Percentiles rank a stretch among this genome's conserved stretches.
These are phyloP conservation scores for Candida albicans DNA, from an alignment of 1,139 yeast genomes.

Conservation along the genomic window DNA sequence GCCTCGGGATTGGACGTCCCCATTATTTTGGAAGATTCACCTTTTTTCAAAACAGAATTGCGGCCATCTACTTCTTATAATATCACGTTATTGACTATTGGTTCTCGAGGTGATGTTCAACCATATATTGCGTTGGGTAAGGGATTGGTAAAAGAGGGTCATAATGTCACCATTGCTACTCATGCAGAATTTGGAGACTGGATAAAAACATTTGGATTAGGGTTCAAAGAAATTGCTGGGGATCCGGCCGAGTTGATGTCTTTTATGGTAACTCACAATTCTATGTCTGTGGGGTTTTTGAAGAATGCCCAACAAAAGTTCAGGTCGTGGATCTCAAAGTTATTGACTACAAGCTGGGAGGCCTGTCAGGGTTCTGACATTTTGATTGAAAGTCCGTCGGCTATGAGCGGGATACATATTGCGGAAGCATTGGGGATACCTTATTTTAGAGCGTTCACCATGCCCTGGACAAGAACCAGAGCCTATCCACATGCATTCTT, in stretches of 20 bases:
- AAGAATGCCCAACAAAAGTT: slow-evolving; percentile 81
- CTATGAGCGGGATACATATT: slow-evolving; percentile 92
- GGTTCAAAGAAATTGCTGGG: slow-evolving; percentile 79
- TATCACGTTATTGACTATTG: slow-evolving; percentile 80
- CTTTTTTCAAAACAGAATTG: slow-evolving; percentile 52
- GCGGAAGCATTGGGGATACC: slow-evolving; percentile 91
- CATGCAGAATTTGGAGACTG: slow-evolving; percentile 79
- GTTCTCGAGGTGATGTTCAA: slow-evolving; percentile 95
- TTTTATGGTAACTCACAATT: slow-evolving; percentile 87
- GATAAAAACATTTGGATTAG: slow-evolving; percentile 66
- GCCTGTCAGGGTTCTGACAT: slow-evolving; percentile 86
- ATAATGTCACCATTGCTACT: slow-evolving; percentile 78
- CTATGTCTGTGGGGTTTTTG: slow-evolving; percentile 78
- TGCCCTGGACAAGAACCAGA: slow-evolving; percentile 97
- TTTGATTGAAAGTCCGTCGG: slow-evolving; percentile 88
- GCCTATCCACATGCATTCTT: slow-evolving; percentile 96
- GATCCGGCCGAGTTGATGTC: slow-evolving; percentile 92
- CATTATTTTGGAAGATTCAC: slow-evolving; percentile 63
- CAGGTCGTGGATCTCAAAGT: slow-evolving; percentile 75
- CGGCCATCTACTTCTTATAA: slow-evolving; percentile 54
- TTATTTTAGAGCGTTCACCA: slow-evolving; percentile 90
- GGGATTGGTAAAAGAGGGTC: slow-evolving; percentile 79
- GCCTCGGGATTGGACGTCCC: slow-evolving; percentile 68
- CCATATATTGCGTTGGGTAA: slow-evolving; percentile 90
- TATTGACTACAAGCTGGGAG: slow-evolving; percentile 71